Percentiles rank a stretch among this genome's conserved stretches.
Evolutionary conservation across 192 early-diverging fungal genomes (phyloP).

Genomic region (Umbelopsis ramanniana): DNA sequence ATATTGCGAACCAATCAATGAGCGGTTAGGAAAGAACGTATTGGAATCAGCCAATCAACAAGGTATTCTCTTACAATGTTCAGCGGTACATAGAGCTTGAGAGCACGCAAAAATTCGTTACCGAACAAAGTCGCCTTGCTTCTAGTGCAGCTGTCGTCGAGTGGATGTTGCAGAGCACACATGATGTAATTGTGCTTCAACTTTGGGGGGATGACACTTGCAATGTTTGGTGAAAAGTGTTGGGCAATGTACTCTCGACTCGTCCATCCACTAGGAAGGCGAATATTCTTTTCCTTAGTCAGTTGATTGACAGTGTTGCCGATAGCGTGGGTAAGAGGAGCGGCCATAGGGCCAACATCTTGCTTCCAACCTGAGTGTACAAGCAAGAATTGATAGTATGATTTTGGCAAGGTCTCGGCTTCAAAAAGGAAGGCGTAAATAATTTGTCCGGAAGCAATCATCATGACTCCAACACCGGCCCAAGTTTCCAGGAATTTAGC

Average conservation of each 20-base stretch:
- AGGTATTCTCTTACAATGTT: conserved; percentile 51
- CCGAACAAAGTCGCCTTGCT: conserved; percentile 47
- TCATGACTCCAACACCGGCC: conserved; percentile 54
- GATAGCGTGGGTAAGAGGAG: conserved; percentile 39
- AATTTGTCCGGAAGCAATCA: conserved; percentile 51
- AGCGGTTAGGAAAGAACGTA: not conserved
- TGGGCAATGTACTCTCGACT: conserved; percentile 57
- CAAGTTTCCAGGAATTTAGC: conserved; percentile 43
- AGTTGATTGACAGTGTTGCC: conserved; percentile 32
- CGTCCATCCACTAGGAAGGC: conserved; percentile 52
- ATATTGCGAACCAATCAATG: not conserved
- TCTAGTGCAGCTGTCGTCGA: conserved; percentile 51
- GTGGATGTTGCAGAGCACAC: conserved; percentile 67
- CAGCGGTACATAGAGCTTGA: conserved; percentile 66
- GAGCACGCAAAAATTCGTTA: conserved; percentile 54
- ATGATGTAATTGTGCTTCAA: conserved; percentile 58
- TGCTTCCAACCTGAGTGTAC: conserved; percentile 48
- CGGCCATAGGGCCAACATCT: conserved; percentile 50
- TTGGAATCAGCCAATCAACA: not conserved
- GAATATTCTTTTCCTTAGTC: conserved; percentile 34
- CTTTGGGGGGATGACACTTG: conserved; percentile 40
- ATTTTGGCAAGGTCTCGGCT: conserved; percentile 57
- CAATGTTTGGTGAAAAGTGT: conserved; percentile 57
- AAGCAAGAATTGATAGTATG: conserved; percentile 61
- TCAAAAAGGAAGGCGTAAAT: conserved; percentile 58